Evolutionary conservation across 257 asterid genomes (phyloP).

Genomic region (Solanum medicagineum): DNA sequence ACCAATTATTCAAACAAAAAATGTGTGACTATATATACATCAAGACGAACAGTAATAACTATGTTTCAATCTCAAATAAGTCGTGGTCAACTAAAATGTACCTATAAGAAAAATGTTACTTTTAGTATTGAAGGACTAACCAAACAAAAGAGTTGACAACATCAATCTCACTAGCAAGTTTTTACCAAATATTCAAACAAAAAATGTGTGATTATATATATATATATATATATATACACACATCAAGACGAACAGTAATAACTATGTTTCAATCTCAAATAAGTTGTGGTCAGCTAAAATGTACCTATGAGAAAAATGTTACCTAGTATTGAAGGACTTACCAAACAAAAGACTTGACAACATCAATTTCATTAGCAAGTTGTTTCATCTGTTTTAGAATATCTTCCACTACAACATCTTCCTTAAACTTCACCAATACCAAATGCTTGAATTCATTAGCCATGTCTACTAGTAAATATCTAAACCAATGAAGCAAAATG

Average conservation of each 20-base stretch:
- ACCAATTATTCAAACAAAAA: no score
- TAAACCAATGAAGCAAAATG: conserved; percentile 4
- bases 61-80: neutral
- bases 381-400: conserved; percentile 57
- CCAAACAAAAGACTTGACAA: conserved; percentile 87
- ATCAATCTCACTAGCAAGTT: conserved; percentile 58
- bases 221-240: no score
- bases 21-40: no score
- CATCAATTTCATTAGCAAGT: conserved; percentile 54
- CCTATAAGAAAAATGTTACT: neutral
- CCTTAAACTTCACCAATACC: conserved; percentile 82
- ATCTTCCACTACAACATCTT: conserved; percentile 48
- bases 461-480: conserved; percentile 7
- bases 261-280: neutral
- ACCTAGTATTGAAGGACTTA: conserved; percentile 7
- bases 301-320: neutral
- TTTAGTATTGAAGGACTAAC: conserved; percentile 18
- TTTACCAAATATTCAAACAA: no score
- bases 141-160: conserved; percentile 77
- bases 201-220: no score
- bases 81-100: neutral
- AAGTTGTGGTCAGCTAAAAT: neutral
- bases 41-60: no score
- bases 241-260: no score
- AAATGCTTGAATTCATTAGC: conserved; percentile 63